Evolutionary conservation across 768 basidiomycete genomes (phyloP).

Genomic region (Mrakia frigida): DNA sequence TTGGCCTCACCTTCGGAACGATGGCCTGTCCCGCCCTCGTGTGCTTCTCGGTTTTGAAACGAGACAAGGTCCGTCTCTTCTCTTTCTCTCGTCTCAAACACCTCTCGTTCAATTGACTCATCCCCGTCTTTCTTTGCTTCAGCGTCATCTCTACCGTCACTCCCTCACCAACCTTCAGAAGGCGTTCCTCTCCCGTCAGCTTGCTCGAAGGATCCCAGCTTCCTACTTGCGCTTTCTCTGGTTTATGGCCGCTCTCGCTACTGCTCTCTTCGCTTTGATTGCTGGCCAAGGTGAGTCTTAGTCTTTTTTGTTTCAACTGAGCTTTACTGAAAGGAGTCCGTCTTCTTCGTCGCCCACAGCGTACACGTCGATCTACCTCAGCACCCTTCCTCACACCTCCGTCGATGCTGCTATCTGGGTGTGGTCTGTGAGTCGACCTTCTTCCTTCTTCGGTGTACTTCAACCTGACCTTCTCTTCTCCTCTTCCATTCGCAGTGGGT

Average conservation of each 20-base stretch:
- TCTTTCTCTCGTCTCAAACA: background rate
- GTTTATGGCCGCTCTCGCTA: constrained; percentile 47
- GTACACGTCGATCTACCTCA: constrained; percentile 46
- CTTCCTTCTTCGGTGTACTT: no score
- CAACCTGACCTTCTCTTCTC: no score
- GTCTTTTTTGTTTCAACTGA: background rate
- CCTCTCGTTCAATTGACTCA: background rate
- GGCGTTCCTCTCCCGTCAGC: constrained; percentile 43
- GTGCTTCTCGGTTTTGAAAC: constrained; percentile 47
- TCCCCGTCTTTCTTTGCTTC: no score
- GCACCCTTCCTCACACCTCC: constrained; percentile 47
- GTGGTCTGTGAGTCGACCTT: constrained; percentile 35
- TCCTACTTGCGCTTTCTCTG: constrained; percentile 48
- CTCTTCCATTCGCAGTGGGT: constrained; percentile 38
- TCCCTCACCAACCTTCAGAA: constrained; percentile 27
- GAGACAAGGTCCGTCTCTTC: constrained; percentile 39
- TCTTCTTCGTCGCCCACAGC: constrained; percentile 35
- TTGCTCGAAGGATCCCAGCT: constrained; percentile 44
- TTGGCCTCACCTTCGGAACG: constrained; percentile 42
- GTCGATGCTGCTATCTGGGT: constrained; percentile 48
- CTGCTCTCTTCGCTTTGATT: constrained; percentile 46
- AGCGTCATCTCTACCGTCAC: constrained; percentile 45
- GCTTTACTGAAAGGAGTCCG: background rate
- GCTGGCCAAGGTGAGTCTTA: constrained; percentile 45
- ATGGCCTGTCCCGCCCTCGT: constrained; percentile 46